Conservation (phyloP, 176 grass and related monocot species). For the Musa beccarii region DNA sequence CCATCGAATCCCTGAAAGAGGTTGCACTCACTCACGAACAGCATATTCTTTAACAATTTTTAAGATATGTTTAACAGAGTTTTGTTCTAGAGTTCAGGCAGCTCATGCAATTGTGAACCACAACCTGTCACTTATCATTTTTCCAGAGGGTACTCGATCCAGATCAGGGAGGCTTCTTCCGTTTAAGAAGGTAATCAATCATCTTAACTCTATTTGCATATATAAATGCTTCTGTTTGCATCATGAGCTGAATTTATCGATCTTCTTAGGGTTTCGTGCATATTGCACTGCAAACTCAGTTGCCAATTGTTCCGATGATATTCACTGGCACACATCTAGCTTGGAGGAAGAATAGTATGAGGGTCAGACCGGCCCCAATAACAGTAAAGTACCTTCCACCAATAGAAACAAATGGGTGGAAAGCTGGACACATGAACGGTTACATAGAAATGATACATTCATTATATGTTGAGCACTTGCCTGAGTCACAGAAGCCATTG, state of each 20-base stretch:
- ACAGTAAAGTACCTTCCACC: slow-evolving; percentile 42
- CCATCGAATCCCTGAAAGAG: slow-evolving; percentile 46
- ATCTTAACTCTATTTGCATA: neutral
- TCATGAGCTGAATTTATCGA: neutral
- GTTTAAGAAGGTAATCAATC: slow-evolving; percentile 44
- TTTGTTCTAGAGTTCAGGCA: slow-evolving; percentile 4
- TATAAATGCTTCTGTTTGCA: neutral
- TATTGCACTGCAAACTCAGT: slow-evolving; percentile 32
- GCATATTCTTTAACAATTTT: neutral
- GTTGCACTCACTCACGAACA: slow-evolving; percentile 5
- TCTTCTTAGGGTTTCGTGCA: slow-evolving; percentile 36
- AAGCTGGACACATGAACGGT: slow-evolving; percentile 28
- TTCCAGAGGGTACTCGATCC: slow-evolving; percentile 53
- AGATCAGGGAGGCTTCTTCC: slow-evolving; percentile 34
- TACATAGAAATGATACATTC: slow-evolving; percentile 16
- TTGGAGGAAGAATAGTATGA: slow-evolving; percentile 45
- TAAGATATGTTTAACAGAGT: too few species aligned
- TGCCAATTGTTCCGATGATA: slow-evolving; percentile 47
- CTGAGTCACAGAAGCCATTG: slow-evolving; percentile 4
- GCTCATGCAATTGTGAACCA: slow-evolving; percentile 24
- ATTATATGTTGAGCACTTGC: slow-evolving; percentile 7
- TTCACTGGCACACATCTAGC: slow-evolving; percentile 33
- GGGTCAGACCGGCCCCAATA: slow-evolving; percentile 32
- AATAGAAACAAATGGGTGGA: slow-evolving; percentile 27
- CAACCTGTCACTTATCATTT: slow-evolving; percentile 38